phyloP scores from a whole-genome alignment of 805 yeast species.

The Diddensiella santjacobensis region DNA sequence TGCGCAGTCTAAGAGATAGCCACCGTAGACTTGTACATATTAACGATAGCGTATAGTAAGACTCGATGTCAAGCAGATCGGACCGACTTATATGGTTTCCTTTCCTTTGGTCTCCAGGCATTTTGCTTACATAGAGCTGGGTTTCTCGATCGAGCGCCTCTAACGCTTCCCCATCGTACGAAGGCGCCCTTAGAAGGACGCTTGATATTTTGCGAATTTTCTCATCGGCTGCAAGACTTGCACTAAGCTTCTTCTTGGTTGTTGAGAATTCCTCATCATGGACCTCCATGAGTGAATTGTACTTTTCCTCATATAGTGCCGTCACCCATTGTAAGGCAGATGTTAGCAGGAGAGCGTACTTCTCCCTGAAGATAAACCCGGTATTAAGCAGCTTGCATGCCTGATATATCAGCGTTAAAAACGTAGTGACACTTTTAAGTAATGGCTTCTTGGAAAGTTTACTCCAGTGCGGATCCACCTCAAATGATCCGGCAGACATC shows the following conservation, averaged over 20 bases:
- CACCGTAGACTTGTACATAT: constrained; percentile 54
- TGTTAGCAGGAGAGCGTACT: constrained; percentile 43
- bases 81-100: constrained; percentile 37
- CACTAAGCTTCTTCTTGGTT: constrained; percentile 11
- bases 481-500: constrained; percentile 38
- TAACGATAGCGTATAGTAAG: constrained; percentile 49
- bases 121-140: constrained; percentile 18
- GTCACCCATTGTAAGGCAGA: constrained; percentile 24
- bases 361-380: constrained; percentile 53
- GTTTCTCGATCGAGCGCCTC: constrained; percentile 23
- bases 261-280: constrained; percentile 13
- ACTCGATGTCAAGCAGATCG: constrained; percentile 52
- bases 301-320: constrained; percentile 15
- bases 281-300: constrained; percentile 17
- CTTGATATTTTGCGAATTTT: background rate
- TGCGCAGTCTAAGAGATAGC: constrained; percentile 59
- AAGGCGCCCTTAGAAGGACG: background rate
- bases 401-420: constrained; percentile 45
- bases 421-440: constrained; percentile 43
- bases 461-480: constrained; percentile 31
- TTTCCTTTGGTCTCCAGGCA: constrained; percentile 6
- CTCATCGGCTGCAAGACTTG: constrained; percentile 9
- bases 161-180: background rate
- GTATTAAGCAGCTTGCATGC: constrained; percentile 56
- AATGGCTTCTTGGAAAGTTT: constrained; percentile 31